These are phyloP conservation scores for Pythium phragmiticola DNA, from an alignment of 352 stramenopile species.

Conservation along the genomic window DNA sequence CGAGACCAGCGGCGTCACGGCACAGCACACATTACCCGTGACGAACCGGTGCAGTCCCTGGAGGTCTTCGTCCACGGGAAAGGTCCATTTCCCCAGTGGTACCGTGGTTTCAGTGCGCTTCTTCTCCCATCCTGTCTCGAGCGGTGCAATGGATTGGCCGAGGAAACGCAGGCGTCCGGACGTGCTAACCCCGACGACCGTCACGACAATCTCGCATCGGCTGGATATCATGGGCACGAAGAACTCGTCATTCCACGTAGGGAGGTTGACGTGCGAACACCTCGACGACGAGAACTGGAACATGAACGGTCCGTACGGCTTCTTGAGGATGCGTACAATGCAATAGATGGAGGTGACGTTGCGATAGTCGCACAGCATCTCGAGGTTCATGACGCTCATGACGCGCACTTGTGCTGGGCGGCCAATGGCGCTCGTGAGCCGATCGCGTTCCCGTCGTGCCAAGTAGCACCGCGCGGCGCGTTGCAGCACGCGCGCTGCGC, in stretches of 20 bases:
- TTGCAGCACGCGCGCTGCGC: constrained; percentile 38
- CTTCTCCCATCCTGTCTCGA: constrained; percentile 69
- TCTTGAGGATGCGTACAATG: constrained; percentile 84
- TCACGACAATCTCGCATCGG: constrained; percentile 79
- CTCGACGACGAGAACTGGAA: constrained; percentile 75
- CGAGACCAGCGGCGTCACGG: constrained; percentile 58
- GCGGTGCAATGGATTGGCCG: constrained; percentile 54
- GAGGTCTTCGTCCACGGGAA: constrained; percentile 70
- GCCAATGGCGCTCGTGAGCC: constrained; percentile 44
- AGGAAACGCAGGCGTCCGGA: constrained; percentile 58
- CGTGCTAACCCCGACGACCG: constrained; percentile 64
- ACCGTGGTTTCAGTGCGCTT: constrained; percentile 32
- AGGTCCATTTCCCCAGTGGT: constrained; percentile 74
- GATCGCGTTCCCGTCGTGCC: constrained; percentile 29
- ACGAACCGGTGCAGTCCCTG: constrained; percentile 69
- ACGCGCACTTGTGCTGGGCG: constrained; percentile 64
- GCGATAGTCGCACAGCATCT: constrained; percentile 79
- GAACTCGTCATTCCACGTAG: constrained; percentile 62
- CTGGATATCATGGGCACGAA: constrained; percentile 82
- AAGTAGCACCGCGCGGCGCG: constrained; percentile 38
- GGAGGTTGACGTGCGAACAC: constrained; percentile 54
- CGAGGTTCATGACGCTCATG: constrained; percentile 39
- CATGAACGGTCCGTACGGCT: constrained; percentile 85
- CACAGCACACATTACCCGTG: constrained; percentile 51
- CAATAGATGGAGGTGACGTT: constrained; percentile 67